Base-by-base conservation (phyloP, 2,329 filamentous ascomycete genomes). In the Ophiostoma quercus region DNA sequence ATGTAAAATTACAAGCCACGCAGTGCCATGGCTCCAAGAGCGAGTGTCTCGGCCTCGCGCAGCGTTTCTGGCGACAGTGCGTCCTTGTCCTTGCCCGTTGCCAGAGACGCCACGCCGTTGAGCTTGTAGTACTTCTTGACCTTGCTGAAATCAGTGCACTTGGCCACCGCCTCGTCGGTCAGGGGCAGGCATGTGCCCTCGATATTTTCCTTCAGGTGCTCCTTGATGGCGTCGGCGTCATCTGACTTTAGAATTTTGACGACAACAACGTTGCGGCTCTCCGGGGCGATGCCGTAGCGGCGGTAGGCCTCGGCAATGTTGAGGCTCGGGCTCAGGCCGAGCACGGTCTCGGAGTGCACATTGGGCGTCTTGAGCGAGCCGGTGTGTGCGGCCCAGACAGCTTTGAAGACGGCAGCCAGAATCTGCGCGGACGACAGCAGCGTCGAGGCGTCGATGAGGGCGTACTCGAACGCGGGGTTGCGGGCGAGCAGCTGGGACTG, bases 221-320 rank as follows among this genome's bases (percentile, higher is more conserved):
- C 74, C 75, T 82, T 81, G 60, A 89, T 78, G 12, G 83, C 76
- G 22, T 84, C 80, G 47, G 76, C 75, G 66, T 81, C 81, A 19
- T 84, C 11, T 14, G 39, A 41, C 9, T 41, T 82, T 11, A 88
- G 84, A 32, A 98, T 84, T 77, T 97, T 98, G 76, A 97, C 84
- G 7, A 92, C 88, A 2, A 97, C 81, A n/a, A 99, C 79, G 74
- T 89, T 80, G 63, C 84, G 88, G 2, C 90, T 95, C 12, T 83
- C 81, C 14, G 92, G 87, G 0, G 86, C 83, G 71, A 98, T 88
- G 66, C 95, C 95, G 76, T 95, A 97, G 69, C 90, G 89, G 41
- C 92, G 90, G 79, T 98, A 98, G 0, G 93, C 90, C 75, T 97
- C 94, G 68, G 92, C 87, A 76, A 99, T 98, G 78, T 97, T 97